These are phyloP conservation scores for Cutaneotrichosporon mucoides DNA, from an alignment of 1,284 basidiomycete genomes.

Conservation along the genomic window DNA sequence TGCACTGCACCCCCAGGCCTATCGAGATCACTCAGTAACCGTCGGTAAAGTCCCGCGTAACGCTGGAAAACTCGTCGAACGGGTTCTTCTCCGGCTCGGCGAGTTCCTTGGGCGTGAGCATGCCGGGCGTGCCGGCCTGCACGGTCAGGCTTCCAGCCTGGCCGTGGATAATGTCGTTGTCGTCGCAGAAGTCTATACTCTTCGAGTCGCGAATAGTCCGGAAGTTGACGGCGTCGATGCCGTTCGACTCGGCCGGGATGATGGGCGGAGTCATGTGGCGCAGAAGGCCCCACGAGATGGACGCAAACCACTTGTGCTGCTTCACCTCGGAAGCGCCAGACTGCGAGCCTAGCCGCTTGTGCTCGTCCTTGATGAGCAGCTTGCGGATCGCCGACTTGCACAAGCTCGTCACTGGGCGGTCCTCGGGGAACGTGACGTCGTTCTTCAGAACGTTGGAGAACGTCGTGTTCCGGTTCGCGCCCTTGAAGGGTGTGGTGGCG, in stretches of 20 bases:
- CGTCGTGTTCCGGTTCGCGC: conserved; percentile 86
- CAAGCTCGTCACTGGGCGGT: conserved; percentile 74
- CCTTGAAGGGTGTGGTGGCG: conserved; percentile 98
- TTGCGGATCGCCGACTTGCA: conserved; percentile 85
- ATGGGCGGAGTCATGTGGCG: conserved; percentile 93
- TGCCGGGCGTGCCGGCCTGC: conserved; percentile 52
- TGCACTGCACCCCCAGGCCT: neutral
- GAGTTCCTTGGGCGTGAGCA: conserved; percentile 50
- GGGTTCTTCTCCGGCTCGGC: conserved; percentile 54
- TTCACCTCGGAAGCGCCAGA: conserved; percentile 98
- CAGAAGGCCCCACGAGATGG: conserved; percentile 93
- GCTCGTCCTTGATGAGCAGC: conserved; percentile 89
- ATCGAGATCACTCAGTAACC: conserved; percentile 13
- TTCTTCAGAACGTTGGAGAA: conserved; percentile 91
- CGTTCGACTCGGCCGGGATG: conserved; percentile 73
- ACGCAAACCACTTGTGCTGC: conserved; percentile 96
- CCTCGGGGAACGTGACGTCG: conserved; percentile 83
- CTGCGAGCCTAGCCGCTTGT: conserved; percentile 78
- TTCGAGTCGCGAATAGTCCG: conserved; percentile 82
- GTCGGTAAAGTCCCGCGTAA: conserved; percentile 63
- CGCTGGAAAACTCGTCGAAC: conserved; percentile 79
- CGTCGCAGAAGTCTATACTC: conserved; percentile 66
- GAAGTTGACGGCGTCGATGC: conserved; percentile 84
- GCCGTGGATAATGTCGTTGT: conserved; percentile 44
- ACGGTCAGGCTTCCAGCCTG: conserved; percentile 46